A percentile compares a stretch with the other conserved stretches of the same genome.
These are phyloP conservation scores for Arthroderma sp. DNA, from an alignment of 2,329 filamentous ascomycete genomes.

Conservation along the genomic window DNA sequence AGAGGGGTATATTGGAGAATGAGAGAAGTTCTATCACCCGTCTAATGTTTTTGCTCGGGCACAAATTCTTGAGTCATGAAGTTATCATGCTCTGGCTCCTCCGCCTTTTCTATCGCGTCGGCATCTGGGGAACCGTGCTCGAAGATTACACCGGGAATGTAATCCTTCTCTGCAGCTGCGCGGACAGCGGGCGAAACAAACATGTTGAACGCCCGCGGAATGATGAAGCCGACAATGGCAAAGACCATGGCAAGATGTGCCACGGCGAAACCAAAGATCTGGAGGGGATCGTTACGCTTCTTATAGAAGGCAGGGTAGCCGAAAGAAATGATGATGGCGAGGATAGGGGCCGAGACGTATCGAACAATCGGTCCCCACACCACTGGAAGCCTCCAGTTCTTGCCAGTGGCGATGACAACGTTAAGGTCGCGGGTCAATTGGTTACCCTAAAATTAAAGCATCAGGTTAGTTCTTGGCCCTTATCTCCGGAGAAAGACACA, in stretches of 20 bases:
- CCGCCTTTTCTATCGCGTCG: too few species aligned
- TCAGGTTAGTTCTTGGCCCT: not conserved
- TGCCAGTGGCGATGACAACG: conserved; percentile 26
- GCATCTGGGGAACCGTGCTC: not conserved
- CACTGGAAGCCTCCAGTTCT: not conserved
- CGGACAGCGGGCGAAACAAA: not conserved
- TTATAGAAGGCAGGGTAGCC: conserved; percentile 1
- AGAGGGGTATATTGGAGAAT: too few species aligned
- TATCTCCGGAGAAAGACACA: too few species aligned
- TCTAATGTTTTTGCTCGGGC: too few species aligned
- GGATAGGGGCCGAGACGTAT: not conserved
- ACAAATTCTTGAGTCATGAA: too few species aligned
- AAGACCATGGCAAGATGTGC: not conserved
- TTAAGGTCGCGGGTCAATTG: conserved; percentile 43
- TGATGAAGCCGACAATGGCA: not conserved
- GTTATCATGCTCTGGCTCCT: too few species aligned
- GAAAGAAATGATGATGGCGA: conserved; percentile 1
- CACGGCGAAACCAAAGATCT: not conserved
- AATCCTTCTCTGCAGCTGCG: not conserved
- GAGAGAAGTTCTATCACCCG: too few species aligned
- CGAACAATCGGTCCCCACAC: not conserved
- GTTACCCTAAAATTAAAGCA: conserved; percentile 28
- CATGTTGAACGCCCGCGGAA: not conserved
- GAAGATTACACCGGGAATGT: not conserved
- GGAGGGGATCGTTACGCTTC: not conserved